Evolutionary conservation across 805 yeast genomes (phyloP), one percentile per base, ranked within the genome.

Genomic region (Pichia thaimueangensis): DNA sequence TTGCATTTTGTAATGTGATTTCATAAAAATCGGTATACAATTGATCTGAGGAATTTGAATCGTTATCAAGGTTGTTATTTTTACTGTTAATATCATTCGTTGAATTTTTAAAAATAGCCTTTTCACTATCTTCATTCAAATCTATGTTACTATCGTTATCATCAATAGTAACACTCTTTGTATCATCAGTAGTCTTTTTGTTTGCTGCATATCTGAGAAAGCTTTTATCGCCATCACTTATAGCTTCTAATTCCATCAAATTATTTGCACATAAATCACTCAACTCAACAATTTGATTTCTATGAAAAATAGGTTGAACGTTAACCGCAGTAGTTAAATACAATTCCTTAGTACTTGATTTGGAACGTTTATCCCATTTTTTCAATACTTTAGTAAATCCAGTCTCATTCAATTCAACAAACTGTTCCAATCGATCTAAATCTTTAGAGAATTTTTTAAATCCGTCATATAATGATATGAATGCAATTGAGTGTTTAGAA

Each of bases 301-400:
- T 77, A 56, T 93, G 95, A 65, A 93, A 93, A 11, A 91, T 94
- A 0, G 98, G 97, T 62, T 93, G 98, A 6, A 93, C 96, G 47
- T 86, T 87, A 12, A 93, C 95, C 0, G 96, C 96, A 0, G 96
- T 83, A 24, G 87, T 80, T 37, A 93, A 71, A 59, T 89, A 93
- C 39, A 93, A 70, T 59, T 93, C 98, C 57, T 89, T 88, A 6
- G 96, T 88, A 52, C 86, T 95, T 3, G 96, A 86, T 56, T 91
- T 88, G 19, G 96, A 87, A 48, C 97, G 71, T 63, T 93, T 93
- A 64, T 93, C 98, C 98, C 98, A 93, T 66, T 93, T 93, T 62
- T 93, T 93, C 55, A 93, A 74, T 23, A 87, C 97, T 64, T 93
- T 93, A 19, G 94, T 81, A 63, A 93, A 93, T 12, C 98, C 98